phyloP scores from a whole-genome alignment of 768 basidiomycete genomes.

The Termitomyces bulborhizus region DNA sequence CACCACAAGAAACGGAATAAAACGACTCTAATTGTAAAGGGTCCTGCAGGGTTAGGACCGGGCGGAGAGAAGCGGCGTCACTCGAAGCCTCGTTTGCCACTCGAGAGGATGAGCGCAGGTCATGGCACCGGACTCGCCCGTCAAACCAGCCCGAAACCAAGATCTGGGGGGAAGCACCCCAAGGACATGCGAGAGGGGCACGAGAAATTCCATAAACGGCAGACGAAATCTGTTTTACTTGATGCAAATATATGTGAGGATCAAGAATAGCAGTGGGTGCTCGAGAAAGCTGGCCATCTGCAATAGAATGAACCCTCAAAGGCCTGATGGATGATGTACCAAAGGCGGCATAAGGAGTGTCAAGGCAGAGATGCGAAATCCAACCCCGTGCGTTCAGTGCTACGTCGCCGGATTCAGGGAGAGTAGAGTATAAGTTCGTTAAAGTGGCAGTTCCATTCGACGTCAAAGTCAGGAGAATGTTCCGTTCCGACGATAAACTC shows the following conservation, averaged over 20 bases:
- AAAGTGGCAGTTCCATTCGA: conserved; percentile 42
- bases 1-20: conserved; percentile 71
- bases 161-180: conserved; percentile 67
- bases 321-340: conserved; percentile 59
- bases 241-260: conserved; percentile 21
- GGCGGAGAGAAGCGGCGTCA: conserved; percentile 35
- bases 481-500: conserved; percentile 42
- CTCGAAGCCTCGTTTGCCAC: conserved; percentile 6
- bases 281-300: conserved; percentile 36
- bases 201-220: conserved; percentile 71
- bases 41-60: conserved; percentile 58
- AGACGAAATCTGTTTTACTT: conserved; percentile 25
- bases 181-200: conserved; percentile 55
- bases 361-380: conserved; percentile 50
- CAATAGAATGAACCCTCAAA: conserved; percentile 50
- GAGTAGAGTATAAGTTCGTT: conserved; percentile 17
- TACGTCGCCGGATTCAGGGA: conserved; percentile 23
- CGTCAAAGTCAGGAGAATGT: conserved; percentile 50
- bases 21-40: conserved; percentile 69
- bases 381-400: conserved; percentile 53
- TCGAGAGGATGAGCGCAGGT: conserved; percentile 51
- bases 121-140: conserved; percentile 66
- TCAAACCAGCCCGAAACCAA: conserved; percentile 83
- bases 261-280: conserved; percentile 45
- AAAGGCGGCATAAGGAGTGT: conserved; percentile 59